Base-by-base conservation (phyloP, 164 flowering plant genomes). In the Chimonanthus salicifolius region DNA sequence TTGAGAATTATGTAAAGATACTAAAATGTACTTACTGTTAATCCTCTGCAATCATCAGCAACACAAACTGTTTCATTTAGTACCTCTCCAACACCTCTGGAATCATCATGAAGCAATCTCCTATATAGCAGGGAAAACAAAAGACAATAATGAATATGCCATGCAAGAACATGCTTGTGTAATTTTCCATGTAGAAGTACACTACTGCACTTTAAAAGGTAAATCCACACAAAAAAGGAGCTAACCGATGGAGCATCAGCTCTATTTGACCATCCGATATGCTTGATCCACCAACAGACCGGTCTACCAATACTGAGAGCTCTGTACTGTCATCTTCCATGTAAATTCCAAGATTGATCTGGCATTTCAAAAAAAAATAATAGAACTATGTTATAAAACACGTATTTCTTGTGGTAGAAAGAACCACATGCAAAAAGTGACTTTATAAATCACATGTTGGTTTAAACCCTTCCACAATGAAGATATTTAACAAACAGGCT, bases 261-360 rank as follows among this genome's bases (percentile, higher is more conserved):
- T 95, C 99, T 74, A 93, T 72, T 79, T 93, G 92, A 64, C 99
- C 98, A 86, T 93, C 97, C 72, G 74, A 74, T 76, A 90, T 18
- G 83, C 99, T 93, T 71, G 97, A 83, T 75, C 98, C 99, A 70
- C 99, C 98, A 72, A 92, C 74, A 62, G 99, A 79, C 9, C 99
- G 90, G 79, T 95, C 99, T 45, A 95, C 97, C 88, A 95, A 78
- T 63, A 93, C 87, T 45, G 99, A 93, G 65, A 95, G 82, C 77
- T 95, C 98, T 49, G 72, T 83, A 18, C 20, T 75, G 62, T 74
- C 78, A 80, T 89, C 98, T 83, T 87, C 80, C 67, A 86, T 73
- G 74, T 88, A 92, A 3, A 93, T 88, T 58, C 99, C 99, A 74
- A 93, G 97, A 83, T 95, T 95, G 62, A 95, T 82, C 99, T 95